Conservation (phyloP, 306 rosid species). For the Arachis stenosperma region DNA sequence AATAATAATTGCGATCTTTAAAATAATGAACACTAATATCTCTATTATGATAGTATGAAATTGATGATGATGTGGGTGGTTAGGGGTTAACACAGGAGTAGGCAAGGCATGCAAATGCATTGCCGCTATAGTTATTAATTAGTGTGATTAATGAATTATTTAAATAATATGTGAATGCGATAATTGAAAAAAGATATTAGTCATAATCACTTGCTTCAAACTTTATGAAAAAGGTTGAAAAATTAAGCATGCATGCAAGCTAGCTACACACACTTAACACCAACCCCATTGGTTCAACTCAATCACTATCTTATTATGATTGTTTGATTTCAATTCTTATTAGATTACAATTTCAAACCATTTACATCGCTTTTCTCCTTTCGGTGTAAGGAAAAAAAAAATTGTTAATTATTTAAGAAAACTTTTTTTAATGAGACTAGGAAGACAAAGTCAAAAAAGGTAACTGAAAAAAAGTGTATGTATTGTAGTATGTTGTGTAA, state of each 20-base stretch:
- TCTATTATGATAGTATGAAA: not conserved
- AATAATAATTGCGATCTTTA: not conserved
- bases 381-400: constrained; percentile 13
- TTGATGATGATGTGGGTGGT: constrained; percentile 17
- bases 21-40: constrained; percentile 1
- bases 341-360: not conserved
- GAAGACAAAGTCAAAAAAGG: constrained; percentile 23
- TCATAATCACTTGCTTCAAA: not conserved
- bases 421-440: constrained; percentile 8
- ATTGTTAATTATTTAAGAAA: not conserved
- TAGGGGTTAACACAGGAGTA: not conserved
- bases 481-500: not conserved
- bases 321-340: not conserved
- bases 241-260: constrained; percentile 30
- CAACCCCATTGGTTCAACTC: constrained; percentile 17
- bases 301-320: constrained; percentile 1
- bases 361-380: constrained; percentile 1
- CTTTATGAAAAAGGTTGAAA: constrained; percentile 28
- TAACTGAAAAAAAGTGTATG: not conserved
- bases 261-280: constrained; percentile 27
- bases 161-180: constrained; percentile 9
- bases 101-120: constrained; percentile 21
- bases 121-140: constrained; percentile 5
- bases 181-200: constrained; percentile 36
- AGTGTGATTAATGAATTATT: not conserved